Evolutionary conservation across 2,329 filamentous ascomycete species (phyloP).

Genomic region (Monosporascus sp.): DNA sequence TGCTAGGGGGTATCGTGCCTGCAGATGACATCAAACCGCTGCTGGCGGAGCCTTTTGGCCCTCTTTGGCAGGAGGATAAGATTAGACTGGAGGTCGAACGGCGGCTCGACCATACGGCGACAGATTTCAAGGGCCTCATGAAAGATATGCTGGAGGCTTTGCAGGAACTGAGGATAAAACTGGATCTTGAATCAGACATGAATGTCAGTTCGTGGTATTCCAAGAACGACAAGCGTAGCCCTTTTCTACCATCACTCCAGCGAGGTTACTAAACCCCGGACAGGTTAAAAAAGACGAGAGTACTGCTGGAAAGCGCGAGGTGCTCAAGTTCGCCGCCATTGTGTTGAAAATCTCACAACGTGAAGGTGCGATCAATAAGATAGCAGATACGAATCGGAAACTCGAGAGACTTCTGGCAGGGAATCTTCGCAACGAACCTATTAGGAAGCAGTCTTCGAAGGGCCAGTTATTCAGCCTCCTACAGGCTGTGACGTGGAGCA

Average conservation of each 20-base stretch:
- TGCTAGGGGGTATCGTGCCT: slow-evolving; percentile 20
- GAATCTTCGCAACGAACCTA: slow-evolving; percentile 17
- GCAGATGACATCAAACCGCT: slow-evolving; percentile 21
- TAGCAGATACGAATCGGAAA: slow-evolving; percentile 16
- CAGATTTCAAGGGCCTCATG: slow-evolving; percentile 17
- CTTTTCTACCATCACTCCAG: no score
- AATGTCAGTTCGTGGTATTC: no score
- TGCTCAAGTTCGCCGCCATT: neutral
- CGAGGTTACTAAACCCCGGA: no score
- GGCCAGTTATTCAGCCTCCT: slow-evolving; percentile 13
- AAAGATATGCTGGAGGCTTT: slow-evolving; percentile 19
- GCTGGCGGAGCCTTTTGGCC: slow-evolving; percentile 23
- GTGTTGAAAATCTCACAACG: neutral
- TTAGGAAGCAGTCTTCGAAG: slow-evolving; percentile 10
- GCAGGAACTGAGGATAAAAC: slow-evolving; percentile 9
- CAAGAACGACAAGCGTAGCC: no score
- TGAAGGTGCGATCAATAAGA: slow-evolving; percentile 2
- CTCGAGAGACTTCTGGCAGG: slow-evolving; percentile 14
- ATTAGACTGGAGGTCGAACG: slow-evolving; percentile 13
- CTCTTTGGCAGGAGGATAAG: slow-evolving; percentile 17
- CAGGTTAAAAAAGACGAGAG: no score
- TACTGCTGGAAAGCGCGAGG: no score
- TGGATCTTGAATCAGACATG: neutral
- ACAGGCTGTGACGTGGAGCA: slow-evolving; percentile 13
- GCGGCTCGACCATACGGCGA: slow-evolving; percentile 14